Conservation (phyloP, 768 basidiomycete species). For the Collybia sordida region DNA sequence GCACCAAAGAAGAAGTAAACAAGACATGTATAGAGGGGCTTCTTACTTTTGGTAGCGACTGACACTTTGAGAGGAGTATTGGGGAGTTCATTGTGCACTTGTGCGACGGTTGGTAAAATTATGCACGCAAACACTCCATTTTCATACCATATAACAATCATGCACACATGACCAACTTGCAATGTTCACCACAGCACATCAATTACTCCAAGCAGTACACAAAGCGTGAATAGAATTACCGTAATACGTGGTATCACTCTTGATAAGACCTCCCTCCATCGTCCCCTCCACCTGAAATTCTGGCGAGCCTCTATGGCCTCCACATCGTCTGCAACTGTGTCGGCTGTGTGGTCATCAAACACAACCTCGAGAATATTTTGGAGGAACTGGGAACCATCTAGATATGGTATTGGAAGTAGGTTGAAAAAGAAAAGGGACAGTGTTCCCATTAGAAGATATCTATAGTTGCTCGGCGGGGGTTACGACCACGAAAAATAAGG, state of each 20-base stretch:
- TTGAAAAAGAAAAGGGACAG: slow-evolving; percentile 84
- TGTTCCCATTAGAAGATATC: slow-evolving; percentile 65
- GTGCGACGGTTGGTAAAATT: slow-evolving; percentile 26
- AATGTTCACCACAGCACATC: slow-evolving; percentile 8
- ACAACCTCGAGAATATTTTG: slow-evolving; percentile 18
- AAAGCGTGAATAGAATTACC: slow-evolving; percentile 17
- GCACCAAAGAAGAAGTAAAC: slow-evolving; percentile 72
- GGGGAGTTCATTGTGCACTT: slow-evolving; percentile 17
- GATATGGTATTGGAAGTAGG: slow-evolving; percentile 65
- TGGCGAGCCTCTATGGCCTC: slow-evolving; percentile 25
- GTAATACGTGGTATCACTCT: slow-evolving; percentile 19
- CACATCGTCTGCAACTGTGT: slow-evolving; percentile 27
- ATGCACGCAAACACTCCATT: slow-evolving; percentile 27
- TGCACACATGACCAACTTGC: slow-evolving; percentile 2
- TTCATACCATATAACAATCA: slow-evolving; percentile 20
- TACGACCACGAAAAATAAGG: background rate
- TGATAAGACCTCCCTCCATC: slow-evolving; percentile 19
- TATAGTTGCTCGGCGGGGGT: slow-evolving; percentile 19
- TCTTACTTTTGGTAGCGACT: slow-evolving; percentile 18
- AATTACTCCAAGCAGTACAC: slow-evolving; percentile 15
- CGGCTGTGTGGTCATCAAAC: background rate
- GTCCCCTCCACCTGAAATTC: slow-evolving; percentile 7
- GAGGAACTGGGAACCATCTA: slow-evolving; percentile 73
- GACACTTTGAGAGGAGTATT: slow-evolving; percentile 13
- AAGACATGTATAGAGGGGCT: slow-evolving; percentile 17